phyloP scores from a whole-genome alignment of 768 basidiomycete species.

The Pulveroboletus frians region DNA sequence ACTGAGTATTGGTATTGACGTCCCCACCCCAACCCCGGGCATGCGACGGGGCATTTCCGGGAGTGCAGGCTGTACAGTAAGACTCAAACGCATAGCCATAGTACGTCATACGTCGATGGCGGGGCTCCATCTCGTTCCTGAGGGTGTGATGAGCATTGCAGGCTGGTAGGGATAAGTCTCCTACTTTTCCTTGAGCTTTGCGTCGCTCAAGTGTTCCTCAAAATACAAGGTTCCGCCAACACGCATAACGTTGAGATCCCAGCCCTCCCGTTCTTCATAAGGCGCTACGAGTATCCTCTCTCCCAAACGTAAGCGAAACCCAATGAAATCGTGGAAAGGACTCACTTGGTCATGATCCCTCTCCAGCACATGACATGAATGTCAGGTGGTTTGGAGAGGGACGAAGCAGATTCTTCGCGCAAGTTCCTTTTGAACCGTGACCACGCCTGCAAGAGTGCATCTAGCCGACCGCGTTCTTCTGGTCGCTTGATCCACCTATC shows the following conservation, averaged over 20 bases:
- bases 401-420: conserved; percentile 28
- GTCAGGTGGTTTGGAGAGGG: conserved; percentile 30
- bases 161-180: conserved; percentile 12
- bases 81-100: conserved; percentile 90
- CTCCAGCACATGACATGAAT: conserved; percentile 69
- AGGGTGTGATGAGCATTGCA: conserved; percentile 1
- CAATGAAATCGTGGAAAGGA: background rate
- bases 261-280: conserved; percentile 75
- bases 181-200: conserved; percentile 60
- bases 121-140: conserved; percentile 64
- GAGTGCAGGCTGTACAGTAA: conserved; percentile 58
- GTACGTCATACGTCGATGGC: conserved; percentile 63
- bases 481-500: conserved; percentile 64
- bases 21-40: conserved; percentile 66
- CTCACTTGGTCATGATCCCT: conserved; percentile 81
- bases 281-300: conserved; percentile 75
- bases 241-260: conserved; percentile 81
- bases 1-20: conserved; percentile 84
- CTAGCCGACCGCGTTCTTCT: conserved; percentile 64
- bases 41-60: conserved; percentile 23
- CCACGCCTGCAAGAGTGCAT: conserved; percentile 59
- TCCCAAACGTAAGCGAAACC: conserved; percentile 28
- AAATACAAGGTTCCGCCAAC: conserved; percentile 66
- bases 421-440: conserved; percentile 37
- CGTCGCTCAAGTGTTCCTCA: conserved; percentile 65